Evolutionary conservation across 345 rosid genomes (phyloP).

Genomic region (Streptanthus diversifolius): DNA sequence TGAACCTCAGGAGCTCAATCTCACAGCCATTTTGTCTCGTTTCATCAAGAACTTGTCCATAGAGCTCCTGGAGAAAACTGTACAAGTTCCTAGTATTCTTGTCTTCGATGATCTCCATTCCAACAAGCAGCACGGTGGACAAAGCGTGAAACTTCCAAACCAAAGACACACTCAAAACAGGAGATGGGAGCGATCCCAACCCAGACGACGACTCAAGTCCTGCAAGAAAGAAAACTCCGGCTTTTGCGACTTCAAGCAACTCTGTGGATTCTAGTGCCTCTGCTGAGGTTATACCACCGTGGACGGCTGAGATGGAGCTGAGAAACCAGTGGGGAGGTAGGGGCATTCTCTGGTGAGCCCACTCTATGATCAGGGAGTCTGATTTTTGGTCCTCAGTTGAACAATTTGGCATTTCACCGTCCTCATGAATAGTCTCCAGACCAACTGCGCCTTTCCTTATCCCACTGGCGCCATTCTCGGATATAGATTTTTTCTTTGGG

Average conservation of each 20-base stretch:
- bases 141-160: conserved; percentile 88
- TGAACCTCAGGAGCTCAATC: conserved; percentile 56
- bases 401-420: conserved; percentile 44
- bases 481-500: conserved; percentile 52
- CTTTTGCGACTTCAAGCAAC: conserved; percentile 53
- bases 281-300: conserved; percentile 35
- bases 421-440: conserved; percentile 80
- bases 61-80: conserved; percentile 66
- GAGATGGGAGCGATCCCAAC: conserved; percentile 42
- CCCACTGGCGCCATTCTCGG: conserved; percentile 24
- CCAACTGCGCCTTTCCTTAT: conserved; percentile 34
- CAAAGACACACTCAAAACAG: conserved; percentile 53
- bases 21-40: conserved; percentile 26
- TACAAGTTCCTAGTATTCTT: conserved; percentile 57
- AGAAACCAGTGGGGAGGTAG: conserved; percentile 91
- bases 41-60: conserved; percentile 61
- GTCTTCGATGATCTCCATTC: conserved; percentile 77
- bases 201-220: conserved; percentile 67
- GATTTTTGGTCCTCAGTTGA: conserved; percentile 29
- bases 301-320: conserved; percentile 64
- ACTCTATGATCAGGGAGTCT: conserved; percentile 47
- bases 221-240: conserved; percentile 74
- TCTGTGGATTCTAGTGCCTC: conserved; percentile 36
- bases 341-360: conserved; percentile 86
- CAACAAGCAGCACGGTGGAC: conserved; percentile 59